These are phyloP conservation scores for Saccharum officinarum DNA, from an alignment of 176 grass and related monocot genomes.

Conservation along the genomic window DNA sequence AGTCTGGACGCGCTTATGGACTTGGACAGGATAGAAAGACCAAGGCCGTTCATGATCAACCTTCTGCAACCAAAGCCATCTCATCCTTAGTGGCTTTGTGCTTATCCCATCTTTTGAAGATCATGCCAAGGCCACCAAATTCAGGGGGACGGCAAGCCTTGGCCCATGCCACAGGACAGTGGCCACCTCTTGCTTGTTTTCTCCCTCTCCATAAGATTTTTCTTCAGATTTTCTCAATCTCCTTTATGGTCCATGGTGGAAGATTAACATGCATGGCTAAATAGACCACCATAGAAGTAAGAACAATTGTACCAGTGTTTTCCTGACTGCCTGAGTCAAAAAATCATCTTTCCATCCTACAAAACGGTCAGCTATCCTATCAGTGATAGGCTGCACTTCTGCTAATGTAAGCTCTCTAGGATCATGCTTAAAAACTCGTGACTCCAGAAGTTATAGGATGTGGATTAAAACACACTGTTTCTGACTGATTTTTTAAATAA, in stretches of 20 bases:
- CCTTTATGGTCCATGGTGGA: neutral
- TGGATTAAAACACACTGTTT: constrained; percentile 12
- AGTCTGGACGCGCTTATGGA: too few species aligned
- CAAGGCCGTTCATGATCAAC: neutral
- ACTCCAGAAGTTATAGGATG: constrained; percentile 7
- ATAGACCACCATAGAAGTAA: neutral
- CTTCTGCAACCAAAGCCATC: neutral
- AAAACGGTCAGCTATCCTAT: neutral
- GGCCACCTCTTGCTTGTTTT: neutral
- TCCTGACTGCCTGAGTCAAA: neutral
- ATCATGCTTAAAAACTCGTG: neutral
- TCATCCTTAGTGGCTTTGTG: neutral
- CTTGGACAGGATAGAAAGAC: too few species aligned
- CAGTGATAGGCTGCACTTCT: neutral
- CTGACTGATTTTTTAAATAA: neutral
- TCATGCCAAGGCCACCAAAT: neutral
- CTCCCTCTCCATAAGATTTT: neutral
- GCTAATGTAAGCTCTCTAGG: neutral
- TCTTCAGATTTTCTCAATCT: neutral
- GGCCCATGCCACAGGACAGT: neutral
- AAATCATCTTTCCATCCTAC: neutral
- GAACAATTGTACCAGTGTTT: neutral
- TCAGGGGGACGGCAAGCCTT: neutral
- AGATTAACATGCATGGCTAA: neutral
- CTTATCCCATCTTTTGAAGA: neutral